Evolutionary conservation across 352 stramenopile genomes (phyloP).

Genomic region (Phytophthora agathidicida): DNA sequence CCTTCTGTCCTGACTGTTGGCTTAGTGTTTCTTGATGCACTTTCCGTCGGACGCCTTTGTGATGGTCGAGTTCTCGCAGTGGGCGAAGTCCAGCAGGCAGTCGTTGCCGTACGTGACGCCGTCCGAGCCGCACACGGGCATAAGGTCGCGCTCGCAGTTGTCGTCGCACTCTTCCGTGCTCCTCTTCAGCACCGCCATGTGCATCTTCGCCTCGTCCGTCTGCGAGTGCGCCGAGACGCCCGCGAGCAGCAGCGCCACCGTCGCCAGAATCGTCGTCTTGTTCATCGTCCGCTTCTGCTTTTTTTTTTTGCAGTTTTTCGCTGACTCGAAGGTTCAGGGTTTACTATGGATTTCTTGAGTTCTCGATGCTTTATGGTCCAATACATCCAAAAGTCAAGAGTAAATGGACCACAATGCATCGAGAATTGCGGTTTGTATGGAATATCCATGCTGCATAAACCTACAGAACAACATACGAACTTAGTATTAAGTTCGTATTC

Average conservation of each 20-base stretch:
- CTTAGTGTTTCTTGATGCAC: slow-evolving; percentile 26
- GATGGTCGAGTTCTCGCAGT: slow-evolving; percentile 40
- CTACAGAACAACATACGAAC: too few species aligned
- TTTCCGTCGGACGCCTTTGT: slow-evolving; percentile 37
- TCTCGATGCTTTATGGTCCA: too few species aligned
- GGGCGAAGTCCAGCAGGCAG: slow-evolving; percentile 54
- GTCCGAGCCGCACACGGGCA: slow-evolving; percentile 64
- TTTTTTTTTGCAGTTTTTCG: too few species aligned
- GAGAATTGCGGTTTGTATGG: too few species aligned
- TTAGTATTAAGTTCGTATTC: too few species aligned
- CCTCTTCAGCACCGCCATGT: background rate
- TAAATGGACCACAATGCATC: background rate
- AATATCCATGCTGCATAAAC: too few species aligned
- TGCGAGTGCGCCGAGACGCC: slow-evolving; percentile 1
- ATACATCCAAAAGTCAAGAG: too few species aligned
- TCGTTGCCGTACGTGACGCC: slow-evolving; percentile 61
- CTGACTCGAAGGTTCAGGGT: too few species aligned
- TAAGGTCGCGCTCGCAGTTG: slow-evolving; percentile 44
- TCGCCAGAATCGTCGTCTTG: slow-evolving; percentile 7
- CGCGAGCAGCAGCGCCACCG: slow-evolving; percentile 9
- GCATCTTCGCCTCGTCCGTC: slow-evolving; percentile 16
- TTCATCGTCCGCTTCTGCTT: too few species aligned
- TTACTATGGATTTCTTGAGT: too few species aligned
- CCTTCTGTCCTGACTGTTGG: background rate
- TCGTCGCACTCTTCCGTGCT: slow-evolving; percentile 38